Evolutionary conservation across 768 basidiomycete genomes (phyloP), one percentile per base, ranked within the genome.

Genomic region (Amanita molliuscula): DNA sequence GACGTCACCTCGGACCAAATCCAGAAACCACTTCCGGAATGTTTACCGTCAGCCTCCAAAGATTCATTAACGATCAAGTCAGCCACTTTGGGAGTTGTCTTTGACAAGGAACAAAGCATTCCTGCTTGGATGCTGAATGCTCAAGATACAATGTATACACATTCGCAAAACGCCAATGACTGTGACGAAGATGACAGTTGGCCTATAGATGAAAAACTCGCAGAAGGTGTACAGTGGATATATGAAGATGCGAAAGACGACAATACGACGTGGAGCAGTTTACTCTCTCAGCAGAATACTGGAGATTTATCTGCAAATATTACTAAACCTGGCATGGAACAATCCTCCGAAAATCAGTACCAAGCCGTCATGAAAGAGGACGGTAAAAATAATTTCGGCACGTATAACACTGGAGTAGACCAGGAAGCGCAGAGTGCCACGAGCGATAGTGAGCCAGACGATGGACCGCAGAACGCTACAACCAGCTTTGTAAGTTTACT

Each of bases 201-300:
- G 85, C 82, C 81, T 8, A 65, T 84, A 23, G 78, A 84, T 35
- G 83, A 83, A 55, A 82, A 79, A 55, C 63, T 83, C 49, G 67
- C 74, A 0, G 68, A 70, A 34, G 72, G 69, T 8, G 69, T 76
- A 31, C 74, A 73, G 52, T 88, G 86, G 86, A 76, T 76, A 13
- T 81, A 81, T 55, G 76, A 74, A 25, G 71, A 64, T 49, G 61
- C 63, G 6, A 76, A 73, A 52, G 84, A 86, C 42, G 85, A 87
- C 56, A 83, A 78, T 54, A 73, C 80, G 64, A 85, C 85, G 15
- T 88, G 86, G 86, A 86, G 82, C 55, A 81, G 82, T 15, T 59
- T 74, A 47, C 81, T 16, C 15, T 43, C 41, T 56, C 78, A 78
- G 55, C 62, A 67, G 42, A 63, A 76, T 54, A 72, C 71, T 13